Conservation (phyloP, 371 early-diverging fungal species). For the Mucor circinelloides region DNA sequence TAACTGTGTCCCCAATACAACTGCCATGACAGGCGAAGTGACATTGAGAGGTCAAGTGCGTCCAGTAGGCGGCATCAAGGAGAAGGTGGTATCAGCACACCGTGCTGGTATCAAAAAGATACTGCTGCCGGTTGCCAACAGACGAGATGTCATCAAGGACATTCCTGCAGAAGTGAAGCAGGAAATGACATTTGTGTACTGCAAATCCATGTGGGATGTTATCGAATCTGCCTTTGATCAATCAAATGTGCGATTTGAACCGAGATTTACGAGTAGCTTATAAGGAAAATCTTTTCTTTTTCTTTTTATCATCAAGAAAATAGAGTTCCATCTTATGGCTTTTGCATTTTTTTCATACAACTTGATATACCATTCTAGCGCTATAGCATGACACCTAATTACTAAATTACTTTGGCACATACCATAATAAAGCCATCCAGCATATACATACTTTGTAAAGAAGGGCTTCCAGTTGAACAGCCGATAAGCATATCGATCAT, state of each 20-base stretch:
- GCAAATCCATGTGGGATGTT: slow-evolving; percentile 68
- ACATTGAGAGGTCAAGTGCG: slow-evolving; percentile 81
- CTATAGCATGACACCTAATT: too few relatives aligned
- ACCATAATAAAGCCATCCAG: not conserved
- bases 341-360: not conserved
- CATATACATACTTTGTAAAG: not conserved
- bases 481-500: not conserved
- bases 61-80: slow-evolving; percentile 89
- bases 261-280: slow-evolving; percentile 24
- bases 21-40: slow-evolving; percentile 90
- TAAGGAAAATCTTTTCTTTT: slow-evolving; percentile 13
- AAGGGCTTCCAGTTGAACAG: not conserved
- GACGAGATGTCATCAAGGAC: slow-evolving; percentile 60
- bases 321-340: not conserved
- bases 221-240: slow-evolving; percentile 59
- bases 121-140: slow-evolving; percentile 57
- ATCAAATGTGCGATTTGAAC: slow-evolving; percentile 7
- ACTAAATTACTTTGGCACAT: too few relatives aligned
- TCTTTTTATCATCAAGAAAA: too few relatives aligned
- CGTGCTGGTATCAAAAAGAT: slow-evolving; percentile 69
- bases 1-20: slow-evolving; percentile 51
- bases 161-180: slow-evolving; percentile 63
- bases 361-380: too few relatives aligned
- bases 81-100: slow-evolving; percentile 86
- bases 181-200: slow-evolving; percentile 70